Conservation (phyloP, 75 land plant species). For the Sequoiadendron giganteum region DNA sequence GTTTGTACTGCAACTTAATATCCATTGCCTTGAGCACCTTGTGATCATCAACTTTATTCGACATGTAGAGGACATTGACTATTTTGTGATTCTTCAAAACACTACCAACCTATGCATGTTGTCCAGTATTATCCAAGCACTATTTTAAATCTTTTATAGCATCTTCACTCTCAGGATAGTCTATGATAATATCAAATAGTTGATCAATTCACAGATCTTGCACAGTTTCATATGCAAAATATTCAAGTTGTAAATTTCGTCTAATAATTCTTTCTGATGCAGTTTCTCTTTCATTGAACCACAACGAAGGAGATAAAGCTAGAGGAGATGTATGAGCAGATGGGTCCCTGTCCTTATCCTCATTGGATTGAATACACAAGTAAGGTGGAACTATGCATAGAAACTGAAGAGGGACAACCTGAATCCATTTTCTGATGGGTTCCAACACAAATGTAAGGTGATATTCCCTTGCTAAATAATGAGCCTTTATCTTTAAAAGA, state of each 20-base stretch:
- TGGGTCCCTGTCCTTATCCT: slow-evolving; percentile 17
- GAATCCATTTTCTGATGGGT: slow-evolving; percentile 81
- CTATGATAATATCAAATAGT: slow-evolving; percentile 97
- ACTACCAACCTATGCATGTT: too few species aligned
- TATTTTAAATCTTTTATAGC: slow-evolving; percentile 45
- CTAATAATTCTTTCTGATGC: slow-evolving; percentile 72
- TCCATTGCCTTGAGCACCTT: too few species aligned
- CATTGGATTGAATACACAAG: slow-evolving; percentile 43
- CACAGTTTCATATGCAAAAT: slow-evolving; percentile 94
- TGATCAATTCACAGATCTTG: slow-evolving; percentile 90
- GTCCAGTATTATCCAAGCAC: slow-evolving; percentile 37
- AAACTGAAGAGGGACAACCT: slow-evolving; percentile 86
- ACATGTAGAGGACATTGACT: too few species aligned
- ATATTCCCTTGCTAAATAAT: slow-evolving; percentile 78
- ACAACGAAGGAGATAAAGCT: slow-evolving; percentile 48
- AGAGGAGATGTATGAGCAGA: slow-evolving; percentile 63
- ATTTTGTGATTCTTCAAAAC: too few species aligned
- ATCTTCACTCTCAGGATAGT: slow-evolving; percentile 83
- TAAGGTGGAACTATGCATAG: slow-evolving; percentile 68
- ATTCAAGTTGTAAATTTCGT: slow-evolving; percentile 86
- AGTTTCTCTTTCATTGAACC: slow-evolving; percentile 37
- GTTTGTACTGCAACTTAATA: too few species aligned
- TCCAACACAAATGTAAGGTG: slow-evolving; percentile 76
- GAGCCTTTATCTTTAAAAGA: slow-evolving; percentile 79
- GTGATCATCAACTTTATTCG: too few species aligned